These are phyloP conservation scores for Dimargaris xerosporica DNA, from an alignment of 192 early-diverging fungal genomes.

Conservation along the genomic window DNA sequence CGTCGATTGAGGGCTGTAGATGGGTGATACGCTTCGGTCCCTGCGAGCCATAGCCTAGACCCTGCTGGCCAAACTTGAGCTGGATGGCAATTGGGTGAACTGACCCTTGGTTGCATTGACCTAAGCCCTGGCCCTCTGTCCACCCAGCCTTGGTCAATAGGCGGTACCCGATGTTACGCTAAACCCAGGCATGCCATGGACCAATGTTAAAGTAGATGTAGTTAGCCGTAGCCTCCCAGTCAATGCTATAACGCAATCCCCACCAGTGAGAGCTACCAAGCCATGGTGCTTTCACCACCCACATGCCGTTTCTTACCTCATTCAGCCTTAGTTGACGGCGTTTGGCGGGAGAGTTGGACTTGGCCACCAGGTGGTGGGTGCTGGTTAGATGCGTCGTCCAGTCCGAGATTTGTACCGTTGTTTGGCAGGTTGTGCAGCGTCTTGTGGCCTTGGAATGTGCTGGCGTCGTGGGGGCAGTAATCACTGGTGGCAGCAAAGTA, in stretches of 20 bases:
- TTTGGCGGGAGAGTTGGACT: background rate
- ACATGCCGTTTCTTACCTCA: no score
- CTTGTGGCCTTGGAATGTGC: background rate
- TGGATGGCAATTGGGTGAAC: background rate
- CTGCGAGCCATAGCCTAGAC: background rate
- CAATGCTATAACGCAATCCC: no score
- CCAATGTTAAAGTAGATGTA: no score
- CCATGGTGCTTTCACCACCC: no score
- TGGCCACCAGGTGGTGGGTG: background rate
- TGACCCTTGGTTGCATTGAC: background rate
- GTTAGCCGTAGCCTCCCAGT: no score
- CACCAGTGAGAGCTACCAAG: no score
- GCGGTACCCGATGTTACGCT: background rate
- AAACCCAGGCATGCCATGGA: no score
- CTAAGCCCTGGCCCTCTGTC: background rate
- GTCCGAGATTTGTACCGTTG: background rate
- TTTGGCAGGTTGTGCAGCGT: background rate
- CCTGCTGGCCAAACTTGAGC: background rate
- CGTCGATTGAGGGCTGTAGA: background rate
- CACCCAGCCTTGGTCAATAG: background rate
- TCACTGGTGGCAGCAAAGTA: background rate
- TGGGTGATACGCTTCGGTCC: background rate
- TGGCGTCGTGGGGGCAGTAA: background rate
- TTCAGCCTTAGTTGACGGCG: background rate
- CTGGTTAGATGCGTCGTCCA: background rate